These are phyloP conservation scores for Capillidium rhysosporum DNA, from an alignment of 371 early-diverging fungal genomes.

Conservation along the genomic window DNA sequence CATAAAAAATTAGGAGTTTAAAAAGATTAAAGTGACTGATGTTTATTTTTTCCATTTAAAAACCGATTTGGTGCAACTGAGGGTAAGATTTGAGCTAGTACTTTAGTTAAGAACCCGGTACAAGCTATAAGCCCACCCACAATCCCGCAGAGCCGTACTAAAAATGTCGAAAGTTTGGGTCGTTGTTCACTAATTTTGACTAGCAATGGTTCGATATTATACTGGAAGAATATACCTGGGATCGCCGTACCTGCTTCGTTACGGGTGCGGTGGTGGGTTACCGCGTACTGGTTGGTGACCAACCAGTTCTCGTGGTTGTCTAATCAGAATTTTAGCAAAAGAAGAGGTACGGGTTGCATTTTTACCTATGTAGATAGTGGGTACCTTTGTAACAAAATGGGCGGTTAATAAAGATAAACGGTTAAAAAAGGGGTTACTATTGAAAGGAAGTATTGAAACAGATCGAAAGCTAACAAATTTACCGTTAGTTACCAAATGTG, in stretches of 20 bases:
- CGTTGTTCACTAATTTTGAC: conserved; percentile 52
- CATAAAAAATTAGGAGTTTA: no score
- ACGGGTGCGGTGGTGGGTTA: conserved; percentile 46
- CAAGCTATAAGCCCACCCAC: conserved; percentile 62
- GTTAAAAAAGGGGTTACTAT: conserved; percentile 19
- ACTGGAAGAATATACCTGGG: conserved; percentile 73
- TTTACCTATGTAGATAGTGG: conserved; percentile 55
- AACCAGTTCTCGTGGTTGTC: conserved; percentile 25
- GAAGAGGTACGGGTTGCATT: neutral
- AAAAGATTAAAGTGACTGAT: no score
- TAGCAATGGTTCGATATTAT: conserved; percentile 74
- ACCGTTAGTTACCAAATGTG: neutral
- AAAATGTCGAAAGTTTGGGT: conserved; percentile 39
- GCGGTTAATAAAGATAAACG: neutral
- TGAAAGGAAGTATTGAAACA: conserved; percentile 64
- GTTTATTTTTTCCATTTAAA: no score
- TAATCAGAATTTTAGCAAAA: conserved; percentile 26
- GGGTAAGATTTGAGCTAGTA: conserved; percentile 5
- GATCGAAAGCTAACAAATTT: conserved; percentile 27
- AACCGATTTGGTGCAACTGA: no score
- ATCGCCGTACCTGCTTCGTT: conserved; percentile 17
- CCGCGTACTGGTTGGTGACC: conserved; percentile 81
- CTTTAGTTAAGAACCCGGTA: conserved; percentile 26
- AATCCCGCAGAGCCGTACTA: conserved; percentile 73
- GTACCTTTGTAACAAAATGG: conserved; percentile 28